Evolutionary conservation across 148 eudicot genomes (phyloP), one percentile per base, ranked within the genome.

Genomic region (Camellia japonica): DNA sequence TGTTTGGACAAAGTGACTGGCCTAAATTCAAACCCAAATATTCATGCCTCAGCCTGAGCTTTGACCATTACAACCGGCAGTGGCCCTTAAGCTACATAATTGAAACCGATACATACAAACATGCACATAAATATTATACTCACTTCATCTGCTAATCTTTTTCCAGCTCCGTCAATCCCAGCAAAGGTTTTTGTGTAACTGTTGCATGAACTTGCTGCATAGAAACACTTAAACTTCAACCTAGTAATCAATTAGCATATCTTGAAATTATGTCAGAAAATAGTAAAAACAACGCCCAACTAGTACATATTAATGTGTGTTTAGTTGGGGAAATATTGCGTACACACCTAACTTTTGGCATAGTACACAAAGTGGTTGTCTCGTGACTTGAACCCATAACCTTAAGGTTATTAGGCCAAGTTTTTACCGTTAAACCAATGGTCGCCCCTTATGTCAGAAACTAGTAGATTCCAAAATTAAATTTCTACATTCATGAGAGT

Each of bases 81-180:
- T 47, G 63, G 83, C 68, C 46, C 51, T 43, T 41, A 79, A 54
- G 55, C 73, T n/a, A 77, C 38, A 69, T 52, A 41, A 63, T 18
- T 30, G n/a, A 64, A 47, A 61, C 0, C 1, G 11, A 43, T 0
- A 75, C 19, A 75, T 64, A 80, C 18, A 30, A 3, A 71, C 42
- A 82, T n/a, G 9, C 43, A 73, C 43, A 46, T 12, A 81, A 19
- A 16, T 20, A 55, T 58, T 49, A 79, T 69, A 88, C 90, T 89
- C 84, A 97, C 99, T 89, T 97, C 99, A 82, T 92, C 90, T 56
- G 99, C 99, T 82, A 97, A 89, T 84, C 98, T 88, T 84, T 88
- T 90, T 63, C 99, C 99, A 82, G 98, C 90, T 78, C 94, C 98
- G 55, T 97, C 99, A 81, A 97, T 90, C 55, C 99, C 99, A 67